Evolutionary conservation across 139 green algal genomes (phyloP).

Genomic region (Yamagishiella unicocca): DNA sequence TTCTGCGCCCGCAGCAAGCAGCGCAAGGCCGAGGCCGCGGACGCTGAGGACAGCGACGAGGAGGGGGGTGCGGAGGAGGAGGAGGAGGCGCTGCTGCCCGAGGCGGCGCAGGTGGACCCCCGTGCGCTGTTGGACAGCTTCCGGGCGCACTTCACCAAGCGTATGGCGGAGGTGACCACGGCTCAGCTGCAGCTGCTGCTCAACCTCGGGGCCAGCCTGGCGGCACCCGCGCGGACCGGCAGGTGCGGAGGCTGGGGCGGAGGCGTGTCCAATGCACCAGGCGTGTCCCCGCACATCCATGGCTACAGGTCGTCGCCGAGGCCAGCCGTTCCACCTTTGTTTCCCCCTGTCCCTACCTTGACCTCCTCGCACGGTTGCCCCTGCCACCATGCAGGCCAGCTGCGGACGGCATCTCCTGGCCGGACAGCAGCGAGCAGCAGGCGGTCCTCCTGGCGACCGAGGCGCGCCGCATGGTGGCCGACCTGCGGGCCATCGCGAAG

Average conservation of each 20-base stretch:
- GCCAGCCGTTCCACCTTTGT: too few species aligned
- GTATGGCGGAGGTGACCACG: constrained; percentile 52
- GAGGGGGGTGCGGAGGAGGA: constrained; percentile 3
- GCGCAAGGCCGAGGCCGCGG: too few species aligned
- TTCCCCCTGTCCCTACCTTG: too few species aligned
- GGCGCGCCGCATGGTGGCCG: constrained; percentile 24
- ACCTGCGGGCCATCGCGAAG: constrained; percentile 18
- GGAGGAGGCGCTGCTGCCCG: not conserved
- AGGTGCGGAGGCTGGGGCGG: not conserved
- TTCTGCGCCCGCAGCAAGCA: too few species aligned
- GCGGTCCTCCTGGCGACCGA: constrained; percentile 30
- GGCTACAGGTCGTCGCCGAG: too few species aligned
- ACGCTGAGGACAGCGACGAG: too few species aligned
- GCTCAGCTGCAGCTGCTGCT: constrained; percentile 61
- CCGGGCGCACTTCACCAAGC: constrained; percentile 44
- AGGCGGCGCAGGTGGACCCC: not conserved
- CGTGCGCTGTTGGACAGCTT: constrained; percentile 12
- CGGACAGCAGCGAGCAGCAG: constrained; percentile 35
- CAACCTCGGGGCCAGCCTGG: constrained; percentile 46
- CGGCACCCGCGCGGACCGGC: constrained; percentile 37
- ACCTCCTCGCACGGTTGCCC: too few species aligned
- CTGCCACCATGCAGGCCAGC: constrained; percentile 38
- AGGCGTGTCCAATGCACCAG: too few species aligned
- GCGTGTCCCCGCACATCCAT: too few species aligned
- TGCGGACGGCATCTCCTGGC: constrained; percentile 42